Conservation (phyloP, 2,329 filamentous ascomycete genomes). For the Phialocephala sp. region DNA sequence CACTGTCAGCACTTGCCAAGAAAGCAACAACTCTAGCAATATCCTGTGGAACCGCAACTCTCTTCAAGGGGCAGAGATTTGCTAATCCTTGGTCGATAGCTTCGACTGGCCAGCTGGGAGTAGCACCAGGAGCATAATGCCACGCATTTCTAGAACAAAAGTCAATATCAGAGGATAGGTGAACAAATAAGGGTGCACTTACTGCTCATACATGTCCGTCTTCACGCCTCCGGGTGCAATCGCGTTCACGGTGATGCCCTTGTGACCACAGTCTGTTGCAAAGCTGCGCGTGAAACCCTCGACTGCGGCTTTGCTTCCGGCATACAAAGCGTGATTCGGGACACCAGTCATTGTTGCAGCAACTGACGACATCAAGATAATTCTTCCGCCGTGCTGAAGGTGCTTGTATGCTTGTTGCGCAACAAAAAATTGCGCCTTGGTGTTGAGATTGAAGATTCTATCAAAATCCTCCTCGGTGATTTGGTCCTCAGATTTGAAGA, state of each 20-base stretch:
- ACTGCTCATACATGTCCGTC: constrained; percentile 70
- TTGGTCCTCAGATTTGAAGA: constrained; percentile 37
- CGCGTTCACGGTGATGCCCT: constrained; percentile 70
- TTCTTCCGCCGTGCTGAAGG: constrained; percentile 70
- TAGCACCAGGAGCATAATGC: constrained; percentile 64
- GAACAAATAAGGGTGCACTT: constrained; percentile 53
- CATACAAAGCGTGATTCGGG: constrained; percentile 74
- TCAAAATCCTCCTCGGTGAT: constrained; percentile 40
- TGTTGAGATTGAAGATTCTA: constrained; percentile 66
- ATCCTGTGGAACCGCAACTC: constrained; percentile 62
- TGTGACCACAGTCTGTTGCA: constrained; percentile 59
- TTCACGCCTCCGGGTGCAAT: constrained; percentile 72
- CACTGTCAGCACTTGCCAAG: constrained; percentile 61
- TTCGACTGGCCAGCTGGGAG: constrained; percentile 57
- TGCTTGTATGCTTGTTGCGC: constrained; percentile 76
- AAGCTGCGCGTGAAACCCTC: constrained; percentile 78
- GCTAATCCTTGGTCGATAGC: constrained; percentile 60
- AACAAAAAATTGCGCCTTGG: constrained; percentile 76
- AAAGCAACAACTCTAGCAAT: constrained; percentile 50
- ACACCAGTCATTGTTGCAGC: constrained; percentile 67
- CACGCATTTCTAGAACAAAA: constrained; percentile 46
- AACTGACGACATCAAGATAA: constrained; percentile 69
- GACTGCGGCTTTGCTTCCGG: constrained; percentile 75
- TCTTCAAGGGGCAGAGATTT: constrained; percentile 61
- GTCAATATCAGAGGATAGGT: neutral